These are phyloP conservation scores for Termitomyces sp. DNA, from an alignment of 768 basidiomycete species.

Conservation along the genomic window DNA sequence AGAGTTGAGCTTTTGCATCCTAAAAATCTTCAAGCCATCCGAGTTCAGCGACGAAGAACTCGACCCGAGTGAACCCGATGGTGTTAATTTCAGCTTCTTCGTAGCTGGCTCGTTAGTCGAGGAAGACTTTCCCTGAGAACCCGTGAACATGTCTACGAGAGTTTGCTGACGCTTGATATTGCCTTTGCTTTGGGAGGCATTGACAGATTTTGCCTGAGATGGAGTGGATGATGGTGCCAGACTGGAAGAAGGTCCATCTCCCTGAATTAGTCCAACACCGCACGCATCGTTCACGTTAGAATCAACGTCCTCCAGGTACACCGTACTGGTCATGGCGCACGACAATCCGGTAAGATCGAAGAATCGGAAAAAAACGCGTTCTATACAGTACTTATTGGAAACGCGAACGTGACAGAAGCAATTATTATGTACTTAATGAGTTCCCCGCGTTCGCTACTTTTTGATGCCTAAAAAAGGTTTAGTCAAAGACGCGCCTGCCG, in stretches of 20 bases:
- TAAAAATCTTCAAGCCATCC: slow-evolving; percentile 10
- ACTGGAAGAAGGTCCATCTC: slow-evolving; percentile 6
- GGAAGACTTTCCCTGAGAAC: slow-evolving; percentile 19
- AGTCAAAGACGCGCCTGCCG: too few species aligned
- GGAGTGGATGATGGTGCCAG: not conserved
- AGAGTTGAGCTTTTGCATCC: slow-evolving; percentile 42
- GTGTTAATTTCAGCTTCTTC: slow-evolving; percentile 43
- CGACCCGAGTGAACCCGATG: slow-evolving; percentile 17
- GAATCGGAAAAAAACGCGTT: slow-evolving; percentile 8
- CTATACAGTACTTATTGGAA: not conserved
- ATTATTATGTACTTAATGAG: not conserved
- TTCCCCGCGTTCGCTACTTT: too few species aligned
- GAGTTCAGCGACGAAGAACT: slow-evolving; percentile 13
- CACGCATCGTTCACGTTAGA: not conserved
- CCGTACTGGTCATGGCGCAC: slow-evolving; percentile 12
- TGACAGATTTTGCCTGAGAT: not conserved
- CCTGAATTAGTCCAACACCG: slow-evolving; percentile 4
- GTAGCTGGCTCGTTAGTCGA: slow-evolving; percentile 20
- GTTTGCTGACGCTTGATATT: slow-evolving; percentile 53
- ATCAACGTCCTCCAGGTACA: slow-evolving; percentile 45
- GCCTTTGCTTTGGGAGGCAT: slow-evolving; percentile 3
- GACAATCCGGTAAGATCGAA: not conserved
- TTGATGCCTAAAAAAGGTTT: too few species aligned
- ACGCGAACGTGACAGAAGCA: slow-evolving; percentile 1
- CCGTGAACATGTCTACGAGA: slow-evolving; percentile 56